Percentiles rank a stretch among this genome's conserved stretches.
Conservation (phyloP, 257 asterid species). For the Solanum arcanum region DNA sequence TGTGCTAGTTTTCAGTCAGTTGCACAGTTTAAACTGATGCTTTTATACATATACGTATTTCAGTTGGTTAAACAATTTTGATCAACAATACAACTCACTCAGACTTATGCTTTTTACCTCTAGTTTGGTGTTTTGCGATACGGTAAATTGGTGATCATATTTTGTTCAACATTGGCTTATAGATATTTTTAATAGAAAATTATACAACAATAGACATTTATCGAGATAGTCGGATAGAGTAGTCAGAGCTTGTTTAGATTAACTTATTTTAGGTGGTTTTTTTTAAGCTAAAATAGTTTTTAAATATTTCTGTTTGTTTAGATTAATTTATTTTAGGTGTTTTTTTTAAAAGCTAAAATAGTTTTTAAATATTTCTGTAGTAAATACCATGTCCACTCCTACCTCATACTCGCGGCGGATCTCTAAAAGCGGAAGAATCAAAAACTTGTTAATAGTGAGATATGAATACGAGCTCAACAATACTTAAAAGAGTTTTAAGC, state of each 20-base stretch:
- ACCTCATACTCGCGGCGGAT: no score
- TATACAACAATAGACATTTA: not conserved
- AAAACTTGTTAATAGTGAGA: no score
- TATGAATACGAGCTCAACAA: no score
- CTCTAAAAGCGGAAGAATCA: no score
- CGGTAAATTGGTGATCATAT: not conserved
- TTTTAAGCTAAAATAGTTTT: no score
- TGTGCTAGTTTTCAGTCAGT: not conserved
- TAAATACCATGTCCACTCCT: no score
- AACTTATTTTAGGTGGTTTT: no score
- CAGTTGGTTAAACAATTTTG: not conserved
- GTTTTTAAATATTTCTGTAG: no score
- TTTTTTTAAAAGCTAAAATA: no score
- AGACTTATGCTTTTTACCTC: not conserved
- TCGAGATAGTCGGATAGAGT: rapidly evolving
- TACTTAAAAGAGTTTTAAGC: no score
- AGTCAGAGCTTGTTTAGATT: not conserved
- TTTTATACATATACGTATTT: not conserved
- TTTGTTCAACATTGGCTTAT: not conserved
- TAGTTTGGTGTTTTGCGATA: not conserved
- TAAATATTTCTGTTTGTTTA: not conserved
- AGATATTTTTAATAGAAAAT: not conserved
- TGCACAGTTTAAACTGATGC: not conserved
- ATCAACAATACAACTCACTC: not conserved
- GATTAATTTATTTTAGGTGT: no score